Conservation (phyloP, 805 yeast genomes). For the Cyberlindnera xylosilytica region DNA sequence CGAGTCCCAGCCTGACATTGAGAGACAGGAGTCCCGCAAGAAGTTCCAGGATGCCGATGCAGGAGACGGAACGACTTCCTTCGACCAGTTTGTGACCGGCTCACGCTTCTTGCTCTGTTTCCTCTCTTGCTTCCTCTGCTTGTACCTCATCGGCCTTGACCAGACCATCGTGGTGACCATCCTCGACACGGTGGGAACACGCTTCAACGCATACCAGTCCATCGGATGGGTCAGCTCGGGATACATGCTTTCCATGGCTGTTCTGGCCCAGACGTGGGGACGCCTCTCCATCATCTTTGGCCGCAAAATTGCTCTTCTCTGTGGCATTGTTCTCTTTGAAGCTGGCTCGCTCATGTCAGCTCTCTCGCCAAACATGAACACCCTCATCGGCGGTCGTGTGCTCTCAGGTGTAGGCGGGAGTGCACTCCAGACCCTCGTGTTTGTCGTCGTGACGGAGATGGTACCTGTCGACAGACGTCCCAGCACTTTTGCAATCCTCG, state of each 20-base stretch:
- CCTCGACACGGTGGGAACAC: slow-evolving; percentile 45
- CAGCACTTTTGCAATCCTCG: slow-evolving; percentile 21
- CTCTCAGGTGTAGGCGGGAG: slow-evolving; percentile 75
- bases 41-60: slow-evolving; percentile 23
- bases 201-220: slow-evolving; percentile 47
- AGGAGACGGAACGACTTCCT: slow-evolving; percentile 24
- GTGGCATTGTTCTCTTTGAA: slow-evolving; percentile 50
- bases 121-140: slow-evolving; percentile 22
- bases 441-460: slow-evolving; percentile 53
- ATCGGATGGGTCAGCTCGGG: slow-evolving; percentile 61
- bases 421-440: slow-evolving; percentile 55
- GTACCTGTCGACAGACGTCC: slow-evolving; percentile 33
- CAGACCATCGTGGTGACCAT: slow-evolving; percentile 57
- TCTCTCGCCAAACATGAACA: slow-evolving; percentile 48
- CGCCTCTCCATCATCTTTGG: slow-evolving; percentile 55
- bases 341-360: slow-evolving; percentile 63
- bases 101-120: slow-evolving; percentile 13
- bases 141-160: slow-evolving; percentile 37
- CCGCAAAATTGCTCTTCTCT: slow-evolving; percentile 46
- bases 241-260: slow-evolving; percentile 51
- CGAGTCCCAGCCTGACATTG: too few species aligned
- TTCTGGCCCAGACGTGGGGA: slow-evolving; percentile 56
- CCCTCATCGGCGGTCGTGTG: slow-evolving; percentile 69
- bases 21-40: slow-evolving; percentile 1
- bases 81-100: slow-evolving; percentile 20